These are phyloP conservation scores for Sarocladium strictum DNA, from an alignment of 2,329 filamentous ascomycete genomes.

Conservation along the genomic window DNA sequence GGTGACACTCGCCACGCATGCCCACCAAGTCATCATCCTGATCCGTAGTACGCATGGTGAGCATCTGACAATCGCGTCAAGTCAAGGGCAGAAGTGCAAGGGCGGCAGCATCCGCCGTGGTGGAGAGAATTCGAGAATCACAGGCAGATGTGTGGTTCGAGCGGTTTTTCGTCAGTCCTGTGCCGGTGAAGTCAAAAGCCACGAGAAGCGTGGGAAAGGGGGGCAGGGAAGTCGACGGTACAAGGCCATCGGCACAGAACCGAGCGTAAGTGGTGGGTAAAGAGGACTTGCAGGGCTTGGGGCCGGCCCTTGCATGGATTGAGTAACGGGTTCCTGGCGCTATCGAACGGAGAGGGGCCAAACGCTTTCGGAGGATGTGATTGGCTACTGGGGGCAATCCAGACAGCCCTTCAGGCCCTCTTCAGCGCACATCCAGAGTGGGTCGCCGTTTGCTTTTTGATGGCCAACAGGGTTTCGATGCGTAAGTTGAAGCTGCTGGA, in stretches of 20 bases:
- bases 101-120: not conserved
- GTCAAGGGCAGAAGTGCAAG: not conserved
- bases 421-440: not conserved
- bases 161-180: not conserved
- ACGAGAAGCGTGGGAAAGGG: not conserved
- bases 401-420: not conserved
- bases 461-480: not conserved
- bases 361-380: not conserved
- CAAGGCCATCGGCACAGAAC: not conserved
- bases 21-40: not conserved
- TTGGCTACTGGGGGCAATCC: conserved; percentile 4
- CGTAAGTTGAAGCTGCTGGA: not conserved
- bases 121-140: not conserved
- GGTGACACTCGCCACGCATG: not conserved
- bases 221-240: not conserved
- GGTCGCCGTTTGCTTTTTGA: conserved; percentile 2
- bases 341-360: not conserved
- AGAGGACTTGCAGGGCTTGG: not conserved
- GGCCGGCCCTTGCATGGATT: conserved; percentile 4
- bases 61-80: not conserved
- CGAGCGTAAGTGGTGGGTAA: not conserved
- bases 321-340: conserved; percentile 8
- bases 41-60: not conserved
- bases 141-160: not conserved
- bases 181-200: conserved; percentile 7